Conservation (phyloP, 306 rosid species). For the Ormosia emarginata region DNA sequence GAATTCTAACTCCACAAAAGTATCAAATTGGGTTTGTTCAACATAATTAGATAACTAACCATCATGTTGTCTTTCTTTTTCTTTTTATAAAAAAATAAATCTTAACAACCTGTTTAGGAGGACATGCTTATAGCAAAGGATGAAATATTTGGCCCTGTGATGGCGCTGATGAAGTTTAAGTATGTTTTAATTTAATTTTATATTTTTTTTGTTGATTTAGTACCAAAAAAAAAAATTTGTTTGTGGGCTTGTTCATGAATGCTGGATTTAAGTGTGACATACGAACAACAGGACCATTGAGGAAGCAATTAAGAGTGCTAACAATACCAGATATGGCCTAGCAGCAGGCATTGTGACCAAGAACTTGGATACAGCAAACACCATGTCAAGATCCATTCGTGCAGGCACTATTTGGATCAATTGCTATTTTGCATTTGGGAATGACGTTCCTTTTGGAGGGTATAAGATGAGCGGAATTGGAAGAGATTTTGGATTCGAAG, state of each 20-base stretch:
- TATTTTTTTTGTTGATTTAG: background rate
- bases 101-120: slow-evolving; percentile 34
- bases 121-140: slow-evolving; percentile 59
- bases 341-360: slow-evolving; percentile 40
- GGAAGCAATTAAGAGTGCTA: slow-evolving; percentile 35
- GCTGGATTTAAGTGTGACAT: background rate
- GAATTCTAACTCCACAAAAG: background rate
- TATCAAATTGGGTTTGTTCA: background rate
- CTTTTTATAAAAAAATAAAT: background rate
- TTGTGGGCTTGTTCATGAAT: background rate
- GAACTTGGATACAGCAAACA: slow-evolving; percentile 46
- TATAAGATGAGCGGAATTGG: slow-evolving; percentile 45
- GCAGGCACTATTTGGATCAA: slow-evolving; percentile 67
- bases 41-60: background rate
- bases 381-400: slow-evolving; percentile 58
- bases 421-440: slow-evolving; percentile 51
- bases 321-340: slow-evolving; percentile 35
- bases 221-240: background rate
- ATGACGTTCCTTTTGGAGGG: slow-evolving; percentile 65
- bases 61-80: background rate
- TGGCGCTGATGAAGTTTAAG: slow-evolving; percentile 53
- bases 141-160: slow-evolving; percentile 69
- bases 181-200: slow-evolving; percentile 1
- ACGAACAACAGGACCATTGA: slow-evolving; percentile 19
- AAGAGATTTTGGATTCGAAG: slow-evolving; percentile 29